Base-by-base conservation (phyloP, 2,329 filamentous ascomycete genomes). In the Aspergillus udagawae region DNA sequence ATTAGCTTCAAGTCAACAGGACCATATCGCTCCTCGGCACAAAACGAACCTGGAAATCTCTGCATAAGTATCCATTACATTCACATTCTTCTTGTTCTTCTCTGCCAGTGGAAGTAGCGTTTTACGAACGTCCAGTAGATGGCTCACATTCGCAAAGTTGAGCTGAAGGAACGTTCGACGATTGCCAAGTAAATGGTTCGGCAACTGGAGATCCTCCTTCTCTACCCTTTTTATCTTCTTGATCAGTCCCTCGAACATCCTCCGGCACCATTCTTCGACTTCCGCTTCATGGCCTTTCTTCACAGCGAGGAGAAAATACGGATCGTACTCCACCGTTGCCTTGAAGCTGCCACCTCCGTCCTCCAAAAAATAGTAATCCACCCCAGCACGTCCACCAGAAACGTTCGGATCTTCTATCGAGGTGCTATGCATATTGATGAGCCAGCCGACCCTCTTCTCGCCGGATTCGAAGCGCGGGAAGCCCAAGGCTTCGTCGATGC, bases 361-460 rank as follows among this genome's bases (percentile, higher is more conserved):
- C 67, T 92, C 90, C 58, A 99, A 88, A 76, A 99, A 99, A 79
- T 97, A 99, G 76, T 92, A 97, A 77, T 99, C 94, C 56, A 99
- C 86, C 8, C 91, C 94, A 1, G 94, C 89, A 63, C 91, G 86
- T 41, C 94, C 94, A 58, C 91, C 90, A 1, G 89, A 87, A 49
- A 90, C 83, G 65, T 91, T 90, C 17, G 92, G 84, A 71, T 97
- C 93, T 73, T 96, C 80, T 49, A 99, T 82, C 12, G 86, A 86
- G 0, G 94, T 97, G 42, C 92, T 87, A 72, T 96, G 91, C 78
- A 97, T 90, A 70, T 97, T 99, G 66, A 93, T 91, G 3, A 99
- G 84, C 94, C 94, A 99, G 62, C 95, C 92, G 51, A 89, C 84
- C 70, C 87, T 89, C 77, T 88, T 91, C 71, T 89, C 86, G 50